Evolutionary conservation across 2,329 filamentous ascomycete species (phyloP), one percentile per base, ranked within the genome.

Genomic region (Verticillium dahliae): DNA sequence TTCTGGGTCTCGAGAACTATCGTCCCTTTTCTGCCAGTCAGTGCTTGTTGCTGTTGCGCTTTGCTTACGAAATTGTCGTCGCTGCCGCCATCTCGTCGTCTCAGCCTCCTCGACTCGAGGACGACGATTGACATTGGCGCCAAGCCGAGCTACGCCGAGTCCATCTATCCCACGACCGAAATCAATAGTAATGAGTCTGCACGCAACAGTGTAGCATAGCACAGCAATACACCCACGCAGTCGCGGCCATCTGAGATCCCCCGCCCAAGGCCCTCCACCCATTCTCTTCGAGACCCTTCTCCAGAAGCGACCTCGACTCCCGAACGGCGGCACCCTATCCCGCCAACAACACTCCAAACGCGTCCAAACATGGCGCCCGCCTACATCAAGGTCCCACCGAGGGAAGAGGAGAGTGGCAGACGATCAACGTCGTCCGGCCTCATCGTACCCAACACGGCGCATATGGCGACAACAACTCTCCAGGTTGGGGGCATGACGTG

Each of bases 401-500:
- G 73, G 73, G 79, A 77, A 55, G 63, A 68, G 45, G 58, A 34
- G n/a, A 45, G 45, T 10, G 67, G 66, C 57, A 72, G 7, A 55
- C 68, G 54, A 35, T 77, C 22, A 70, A 69, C 35, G 72, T 73
- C 59, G 71, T 58, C 75, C 37, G 81, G 82, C 39, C 45, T 52
- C 3, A 4, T 52, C 18, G 45, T 52, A 10, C 45, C 45, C 3
- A 52, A 52, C 45, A 58, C 60, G 31, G 78, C 83, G 63, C 86
- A 89, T 72, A 90, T 96, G 86, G 91, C 91, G 45, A 96, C 91
- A 13, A 98, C 95, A 37, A 97, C 93, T 22, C 78, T 99, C 63
- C 91, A 89, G 70, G 90, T 99, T 50, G 92, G 90, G 67, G 95
- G 95, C 68, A 99, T 90, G 87, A 90, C 87, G 83, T 86, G 78